A percentile compares a stretch with the other conserved stretches of the same genome.
Conservation (phyloP, 345 rosid genomes). For the Litchi chinensis region DNA sequence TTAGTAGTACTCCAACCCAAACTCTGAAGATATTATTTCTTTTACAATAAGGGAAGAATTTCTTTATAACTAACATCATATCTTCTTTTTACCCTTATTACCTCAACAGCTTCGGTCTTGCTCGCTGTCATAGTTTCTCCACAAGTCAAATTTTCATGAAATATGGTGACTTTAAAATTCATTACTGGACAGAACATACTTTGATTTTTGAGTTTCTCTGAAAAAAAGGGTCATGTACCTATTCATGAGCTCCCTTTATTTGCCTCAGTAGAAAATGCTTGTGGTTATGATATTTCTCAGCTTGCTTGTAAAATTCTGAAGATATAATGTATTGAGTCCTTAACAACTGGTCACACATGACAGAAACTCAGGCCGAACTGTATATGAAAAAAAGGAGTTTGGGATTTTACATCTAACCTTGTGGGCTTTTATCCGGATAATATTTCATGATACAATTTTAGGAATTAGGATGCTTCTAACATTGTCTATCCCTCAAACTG, state of each 20-base stretch:
- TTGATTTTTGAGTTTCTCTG: neutral
- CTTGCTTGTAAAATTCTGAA: neutral
- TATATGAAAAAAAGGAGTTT: neutral
- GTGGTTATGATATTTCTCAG: neutral
- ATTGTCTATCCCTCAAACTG: neutral
- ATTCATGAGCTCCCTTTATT: neutral
- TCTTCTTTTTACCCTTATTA: neutral
- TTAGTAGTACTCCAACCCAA: neutral
- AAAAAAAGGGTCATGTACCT: neutral
- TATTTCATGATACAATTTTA: neutral
- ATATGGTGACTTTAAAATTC: neutral
- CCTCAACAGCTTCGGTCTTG: neutral
- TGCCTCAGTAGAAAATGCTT: neutral
- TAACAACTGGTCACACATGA: neutral
- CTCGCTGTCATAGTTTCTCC: neutral
- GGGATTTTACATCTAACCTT: neutral
- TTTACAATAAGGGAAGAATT: neutral
- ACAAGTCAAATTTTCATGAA: neutral
- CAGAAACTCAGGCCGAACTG: neutral
- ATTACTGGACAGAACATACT: neutral
- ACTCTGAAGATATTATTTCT: neutral
- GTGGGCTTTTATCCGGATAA: neutral
- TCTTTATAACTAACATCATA: neutral
- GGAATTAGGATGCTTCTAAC: neutral
- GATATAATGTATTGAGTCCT: neutral